Percentiles rank a stretch among this genome's conserved stretches.
Evolutionary conservation across 306 rosid genomes (phyloP).

Genomic region (Benincasa hispida): DNA sequence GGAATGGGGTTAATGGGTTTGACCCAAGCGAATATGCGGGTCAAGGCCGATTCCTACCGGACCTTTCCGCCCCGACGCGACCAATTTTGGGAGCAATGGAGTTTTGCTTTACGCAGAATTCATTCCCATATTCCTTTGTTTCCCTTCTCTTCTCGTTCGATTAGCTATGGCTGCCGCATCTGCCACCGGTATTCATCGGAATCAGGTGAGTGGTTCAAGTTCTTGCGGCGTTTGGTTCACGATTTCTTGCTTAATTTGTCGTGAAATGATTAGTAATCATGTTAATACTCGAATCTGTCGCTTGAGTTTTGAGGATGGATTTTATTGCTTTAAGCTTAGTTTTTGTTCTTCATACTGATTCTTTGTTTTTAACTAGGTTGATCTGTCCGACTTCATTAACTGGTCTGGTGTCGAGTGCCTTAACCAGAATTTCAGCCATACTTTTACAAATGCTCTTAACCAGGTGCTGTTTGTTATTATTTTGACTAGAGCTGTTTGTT

Average conservation of each 20-base stretch:
- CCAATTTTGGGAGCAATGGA: background rate
- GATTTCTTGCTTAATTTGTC: background rate
- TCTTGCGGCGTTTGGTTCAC: constrained; percentile 3
- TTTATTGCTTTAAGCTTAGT: background rate
- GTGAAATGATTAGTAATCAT: background rate
- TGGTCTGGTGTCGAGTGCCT: constrained; percentile 95
- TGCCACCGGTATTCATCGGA: constrained; percentile 55
- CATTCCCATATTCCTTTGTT: background rate
- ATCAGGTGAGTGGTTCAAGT: constrained; percentile 48
- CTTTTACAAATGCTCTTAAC: constrained; percentile 56
- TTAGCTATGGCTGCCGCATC: constrained; percentile 79
- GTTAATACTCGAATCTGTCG: background rate
- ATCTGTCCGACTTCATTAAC: constrained; percentile 81
- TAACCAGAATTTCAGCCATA: constrained; percentile 65
- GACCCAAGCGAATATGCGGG: background rate
- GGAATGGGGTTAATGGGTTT: background rate
- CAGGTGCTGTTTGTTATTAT: constrained; percentile 34
- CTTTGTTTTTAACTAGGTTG: constrained; percentile 44
- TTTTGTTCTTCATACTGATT: background rate
- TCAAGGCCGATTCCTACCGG: background rate
- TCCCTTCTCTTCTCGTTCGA: background rate
- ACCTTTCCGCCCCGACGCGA: background rate
- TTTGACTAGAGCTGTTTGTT: background rate
- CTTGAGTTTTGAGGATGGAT: background rate
- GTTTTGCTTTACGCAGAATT: background rate